A percentile compares a stretch with the other conserved stretches of the same genome.
Evolutionary conservation across 2,329 filamentous ascomycete species (phyloP).

Genomic region (Aspergillus sp.): DNA sequence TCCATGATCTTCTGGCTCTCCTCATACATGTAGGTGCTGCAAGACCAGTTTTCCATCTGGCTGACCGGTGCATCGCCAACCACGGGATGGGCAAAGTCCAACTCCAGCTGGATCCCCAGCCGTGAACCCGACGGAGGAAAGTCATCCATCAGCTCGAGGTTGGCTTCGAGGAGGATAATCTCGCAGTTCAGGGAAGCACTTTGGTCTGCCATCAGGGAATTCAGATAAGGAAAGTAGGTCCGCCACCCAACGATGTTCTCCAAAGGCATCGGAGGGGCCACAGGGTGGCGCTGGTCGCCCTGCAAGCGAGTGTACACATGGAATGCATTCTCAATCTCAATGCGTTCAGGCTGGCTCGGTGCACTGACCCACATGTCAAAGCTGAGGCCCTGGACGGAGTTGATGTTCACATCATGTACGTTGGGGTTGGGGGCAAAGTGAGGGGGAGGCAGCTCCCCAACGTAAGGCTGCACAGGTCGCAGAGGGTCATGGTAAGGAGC

Average conservation of each 20-base stretch:
- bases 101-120: conserved; percentile 42
- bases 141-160: conserved; percentile 43
- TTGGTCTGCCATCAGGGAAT: conserved; percentile 32
- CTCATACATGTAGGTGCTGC: conserved; percentile 43
- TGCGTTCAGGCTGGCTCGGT: conserved; percentile 33
- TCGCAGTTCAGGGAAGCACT: conserved; percentile 39
- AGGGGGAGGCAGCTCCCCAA: conserved; percentile 33
- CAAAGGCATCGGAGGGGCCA: conserved; percentile 35
- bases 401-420: conserved; percentile 28
- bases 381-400: conserved; percentile 35
- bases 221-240: conserved; percentile 40
- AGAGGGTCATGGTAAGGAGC: conserved; percentile 31
- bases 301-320: conserved; percentile 46
- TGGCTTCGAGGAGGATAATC: conserved; percentile 45
- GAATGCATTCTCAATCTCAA: conserved; percentile 40
- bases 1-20: conserved; percentile 31
- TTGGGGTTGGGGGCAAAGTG: conserved; percentile 34
- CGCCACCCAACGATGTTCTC: conserved; percentile 43
- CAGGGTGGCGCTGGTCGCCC: conserved; percentile 35
- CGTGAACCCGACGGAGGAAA: conserved; percentile 42
- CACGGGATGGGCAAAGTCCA: conserved; percentile 40
- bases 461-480: conserved; percentile 32
- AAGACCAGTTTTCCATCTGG: conserved; percentile 44
- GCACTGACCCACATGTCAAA: conserved; percentile 49
- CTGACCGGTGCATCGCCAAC: conserved; percentile 31